These are phyloP conservation scores for Schoenoplectus triqueter DNA, from an alignment of 202 grass and related monocot genomes.

Conservation along the genomic window DNA sequence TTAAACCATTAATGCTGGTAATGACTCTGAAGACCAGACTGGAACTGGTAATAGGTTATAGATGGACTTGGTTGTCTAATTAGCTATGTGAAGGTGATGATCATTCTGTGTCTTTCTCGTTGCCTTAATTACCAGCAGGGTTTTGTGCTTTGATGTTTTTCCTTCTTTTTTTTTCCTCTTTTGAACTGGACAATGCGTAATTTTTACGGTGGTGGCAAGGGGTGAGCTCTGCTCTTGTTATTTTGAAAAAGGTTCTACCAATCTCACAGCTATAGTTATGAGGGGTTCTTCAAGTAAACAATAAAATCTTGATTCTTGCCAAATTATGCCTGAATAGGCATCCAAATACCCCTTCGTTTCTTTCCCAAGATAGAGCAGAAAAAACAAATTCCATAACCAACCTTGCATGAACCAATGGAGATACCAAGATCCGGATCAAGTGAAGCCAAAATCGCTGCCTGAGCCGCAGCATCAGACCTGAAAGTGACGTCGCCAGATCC, in stretches of 20 bases:
- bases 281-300: background rate
- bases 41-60: too few species aligned
- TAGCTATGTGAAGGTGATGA: too few species aligned
- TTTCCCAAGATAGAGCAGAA: background rate
- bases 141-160: too few species aligned
- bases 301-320: background rate
- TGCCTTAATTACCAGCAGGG: too few species aligned
- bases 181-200: too few species aligned
- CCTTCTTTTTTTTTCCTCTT: too few species aligned
- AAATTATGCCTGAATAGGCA: background rate
- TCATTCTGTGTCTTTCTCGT: too few species aligned
- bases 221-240: background rate
- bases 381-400: slow-evolving; percentile 4
- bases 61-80: too few species aligned
- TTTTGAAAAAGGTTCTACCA: background rate
- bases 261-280: background rate
- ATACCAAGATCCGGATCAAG: slow-evolving; percentile 65
- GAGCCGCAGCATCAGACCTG: slow-evolving; percentile 47
- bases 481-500: slow-evolving; percentile 74
- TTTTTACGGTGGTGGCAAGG: too few species aligned
- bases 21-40: background rate
- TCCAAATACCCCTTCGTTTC: background rate
- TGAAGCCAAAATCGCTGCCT: slow-evolving; percentile 62
- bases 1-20: background rate
- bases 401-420: slow-evolving; percentile 66